These are phyloP conservation scores for Pseudogymnoascus sp. DNA, from an alignment of 2,329 filamentous ascomycete genomes.

Conservation along the genomic window DNA sequence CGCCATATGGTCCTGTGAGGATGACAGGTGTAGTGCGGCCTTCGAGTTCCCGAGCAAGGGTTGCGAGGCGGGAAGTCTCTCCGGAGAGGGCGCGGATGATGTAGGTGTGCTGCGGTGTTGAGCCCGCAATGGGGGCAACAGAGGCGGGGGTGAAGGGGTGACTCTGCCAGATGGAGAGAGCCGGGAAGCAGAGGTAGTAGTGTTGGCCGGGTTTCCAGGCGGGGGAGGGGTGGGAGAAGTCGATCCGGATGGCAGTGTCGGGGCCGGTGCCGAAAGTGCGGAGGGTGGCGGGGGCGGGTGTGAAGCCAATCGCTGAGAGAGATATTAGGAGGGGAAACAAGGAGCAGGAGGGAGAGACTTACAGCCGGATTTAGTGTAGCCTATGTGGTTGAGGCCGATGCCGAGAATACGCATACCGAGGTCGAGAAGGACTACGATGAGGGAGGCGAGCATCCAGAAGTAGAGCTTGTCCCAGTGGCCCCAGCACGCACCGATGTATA, in stretches of 20 bases:
- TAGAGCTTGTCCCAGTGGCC: slow-evolving; percentile 62
- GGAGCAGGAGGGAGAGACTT: slow-evolving; percentile 12
- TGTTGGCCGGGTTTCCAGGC: slow-evolving; percentile 60
- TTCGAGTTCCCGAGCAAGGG: slow-evolving; percentile 26
- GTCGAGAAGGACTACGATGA: slow-evolving; percentile 59
- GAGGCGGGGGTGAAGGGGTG: slow-evolving; percentile 75
- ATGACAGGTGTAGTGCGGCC: slow-evolving; percentile 44
- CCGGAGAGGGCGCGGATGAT: slow-evolving; percentile 50
- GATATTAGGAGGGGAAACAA: background rate
- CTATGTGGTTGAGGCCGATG: slow-evolving; percentile 52
- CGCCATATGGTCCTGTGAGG: slow-evolving; percentile 56
- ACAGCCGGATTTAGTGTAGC: slow-evolving; percentile 35
- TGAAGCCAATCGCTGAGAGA: slow-evolving; percentile 41
- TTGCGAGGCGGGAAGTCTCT: slow-evolving; percentile 48
- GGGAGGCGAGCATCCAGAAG: slow-evolving; percentile 59
- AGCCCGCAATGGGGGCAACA: slow-evolving; percentile 45
- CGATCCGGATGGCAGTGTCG: slow-evolving; percentile 57
- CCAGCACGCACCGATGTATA: slow-evolving; percentile 70
- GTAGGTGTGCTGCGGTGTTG: slow-evolving; percentile 38
- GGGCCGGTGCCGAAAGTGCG: slow-evolving; percentile 46
- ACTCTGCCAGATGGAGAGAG: slow-evolving; percentile 78
- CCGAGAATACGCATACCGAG: slow-evolving; percentile 50
- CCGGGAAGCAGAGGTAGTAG: slow-evolving; percentile 75
- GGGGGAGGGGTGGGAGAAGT: slow-evolving; percentile 63
- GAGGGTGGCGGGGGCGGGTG: slow-evolving; percentile 41